Base-by-base conservation (phyloP, 768 basidiomycete species). In the Galerina marginata region DNA sequence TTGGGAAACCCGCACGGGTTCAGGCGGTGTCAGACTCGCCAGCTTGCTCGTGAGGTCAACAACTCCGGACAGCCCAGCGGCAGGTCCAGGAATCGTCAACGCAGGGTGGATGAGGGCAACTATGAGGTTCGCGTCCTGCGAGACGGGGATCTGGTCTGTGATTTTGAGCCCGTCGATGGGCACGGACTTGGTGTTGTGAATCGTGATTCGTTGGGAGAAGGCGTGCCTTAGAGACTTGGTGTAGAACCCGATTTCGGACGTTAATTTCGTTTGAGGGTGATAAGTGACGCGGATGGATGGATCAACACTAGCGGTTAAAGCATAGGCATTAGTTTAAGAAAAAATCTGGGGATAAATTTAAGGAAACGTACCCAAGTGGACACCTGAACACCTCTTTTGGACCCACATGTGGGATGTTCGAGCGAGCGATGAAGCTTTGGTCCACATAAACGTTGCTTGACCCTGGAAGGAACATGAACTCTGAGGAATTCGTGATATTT, bases 371-470 rank as follows among this genome's bases (percentile, higher is more conserved):
- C 78, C 79, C 80, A 10, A 81, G 73, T 2, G 77, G 65, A 29
- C 73, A 77, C 29, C 73, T 69, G 59, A 81, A 80, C 25, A 57
- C 72, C 60, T 79, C 79, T 36, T 72, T 63, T 1, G 79, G 77
- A 43, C 74, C 77, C 6, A 77, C 77, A 2, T 57, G 38, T 0
- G 74, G 71, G 6, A 81, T 55, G 14, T 45, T 48, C 2, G 74
- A 73, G 10, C 69, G 64, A 6, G 78, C 69, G 12, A 76, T 78
- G 64, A 79, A 80, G 60, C 75, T 76, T 14, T 75, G 75, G 56
- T 81, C 75, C 1, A 81, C 74, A 44, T 77, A 79, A 16, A 81
- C 66, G 51, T 71, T 76, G 9, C 72, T 74, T 0, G 36, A 50
- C 0, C 79, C 79, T 1, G 40, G 42, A 3, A 79, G 62, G 5